Percentiles rank a stretch among this genome's conserved stretches.
Evolutionary conservation across 2,329 filamentous ascomycete species (phyloP).

Genomic region (Cladosporium sp.): DNA sequence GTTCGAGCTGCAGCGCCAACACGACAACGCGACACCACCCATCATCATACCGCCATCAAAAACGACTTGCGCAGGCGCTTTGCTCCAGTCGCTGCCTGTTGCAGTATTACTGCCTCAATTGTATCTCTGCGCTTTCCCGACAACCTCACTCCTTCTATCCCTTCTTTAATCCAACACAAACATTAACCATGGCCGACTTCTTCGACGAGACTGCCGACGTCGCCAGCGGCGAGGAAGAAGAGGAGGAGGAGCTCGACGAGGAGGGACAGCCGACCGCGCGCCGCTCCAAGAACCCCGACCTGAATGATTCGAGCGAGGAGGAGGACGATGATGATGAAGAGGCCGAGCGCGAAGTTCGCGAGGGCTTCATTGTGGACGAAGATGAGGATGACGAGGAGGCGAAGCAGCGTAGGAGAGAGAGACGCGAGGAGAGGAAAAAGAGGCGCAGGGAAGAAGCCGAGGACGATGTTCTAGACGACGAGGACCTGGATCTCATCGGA

Average conservation of each 20-base stretch:
- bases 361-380: conserved; percentile 94
- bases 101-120: neutral
- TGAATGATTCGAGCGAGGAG: conserved; percentile 86
- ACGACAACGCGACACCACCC: neutral
- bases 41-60: neutral
- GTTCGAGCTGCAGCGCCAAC: neutral
- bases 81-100: neutral
- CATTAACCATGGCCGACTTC: conserved; percentile 8
- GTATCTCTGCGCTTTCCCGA: neutral
- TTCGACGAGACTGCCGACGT: conserved; percentile 81
- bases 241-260: conserved; percentile 79
- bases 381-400: conserved; percentile 68
- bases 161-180: neutral
- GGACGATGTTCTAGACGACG: conserved; percentile 80
- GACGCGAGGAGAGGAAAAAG: conserved; percentile 62
- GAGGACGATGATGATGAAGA: conserved; percentile 84
- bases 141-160: neutral
- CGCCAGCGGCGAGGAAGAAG: conserved; percentile 67
- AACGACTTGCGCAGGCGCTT: neutral
- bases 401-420: conserved; percentile 56
- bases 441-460: conserved; percentile 72
- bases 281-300: conserved; percentile 36
- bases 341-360: conserved; percentile 67
- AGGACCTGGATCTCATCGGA: conserved; percentile 92
- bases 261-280: conserved; percentile 36